These are phyloP conservation scores for Pichia inconspicua DNA, from an alignment of 1,139 yeast species.

Conservation along the genomic window DNA sequence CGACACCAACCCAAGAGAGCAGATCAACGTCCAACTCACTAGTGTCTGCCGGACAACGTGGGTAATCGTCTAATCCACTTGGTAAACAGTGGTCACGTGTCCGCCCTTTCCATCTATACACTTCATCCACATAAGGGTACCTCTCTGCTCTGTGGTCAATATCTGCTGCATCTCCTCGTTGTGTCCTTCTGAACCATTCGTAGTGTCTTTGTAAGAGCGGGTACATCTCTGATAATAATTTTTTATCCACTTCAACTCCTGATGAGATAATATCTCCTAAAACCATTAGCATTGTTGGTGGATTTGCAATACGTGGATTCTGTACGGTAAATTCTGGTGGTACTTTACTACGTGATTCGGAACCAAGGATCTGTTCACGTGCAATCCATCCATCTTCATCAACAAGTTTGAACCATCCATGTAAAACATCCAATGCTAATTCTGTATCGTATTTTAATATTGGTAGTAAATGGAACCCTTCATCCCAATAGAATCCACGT, in stretches of 20 bases:
- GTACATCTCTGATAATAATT: constrained; percentile 20
- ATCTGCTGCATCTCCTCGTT: constrained; percentile 47
- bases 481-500: constrained; percentile 98
- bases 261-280: constrained; percentile 46
- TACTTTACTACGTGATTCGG: constrained; percentile 82
- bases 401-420: constrained; percentile 81
- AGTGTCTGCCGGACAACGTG: constrained; percentile 78
- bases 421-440: constrained; percentile 67
- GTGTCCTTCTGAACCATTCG: constrained; percentile 80
- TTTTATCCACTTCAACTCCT: constrained; percentile 29
- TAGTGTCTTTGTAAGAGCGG: constrained; percentile 57
- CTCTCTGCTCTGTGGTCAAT: constrained; percentile 31
- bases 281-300: constrained; percentile 85
- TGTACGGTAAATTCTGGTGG: constrained; percentile 83
- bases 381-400: constrained; percentile 97
- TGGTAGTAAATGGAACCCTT: constrained; percentile 89
- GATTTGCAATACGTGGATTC: constrained; percentile 87
- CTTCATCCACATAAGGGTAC: constrained; percentile 37
- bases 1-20: constrained; percentile 86
- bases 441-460: constrained; percentile 79
- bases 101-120: constrained; percentile 91
- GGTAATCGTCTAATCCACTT: constrained; percentile 93
- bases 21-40: constrained; percentile 90
- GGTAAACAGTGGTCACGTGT: constrained; percentile 81
- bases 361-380: constrained; percentile 88